Base-by-base conservation (phyloP, 768 basidiomycete genomes). In the Calocybe indica region DNA sequence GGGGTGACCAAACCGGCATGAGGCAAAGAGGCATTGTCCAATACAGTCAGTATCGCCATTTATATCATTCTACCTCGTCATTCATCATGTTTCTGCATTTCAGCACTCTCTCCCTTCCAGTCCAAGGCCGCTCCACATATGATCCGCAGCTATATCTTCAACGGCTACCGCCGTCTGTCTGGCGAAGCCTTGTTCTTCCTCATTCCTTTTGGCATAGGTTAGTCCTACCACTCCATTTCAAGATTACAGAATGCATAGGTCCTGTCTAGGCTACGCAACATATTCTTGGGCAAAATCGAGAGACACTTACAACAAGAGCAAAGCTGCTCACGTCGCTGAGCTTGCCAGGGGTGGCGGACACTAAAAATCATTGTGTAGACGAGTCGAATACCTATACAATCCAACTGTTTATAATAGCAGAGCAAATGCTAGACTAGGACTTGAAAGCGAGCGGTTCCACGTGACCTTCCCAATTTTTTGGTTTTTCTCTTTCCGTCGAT, bases 41-140 rank as follows among this genome's bases (percentile, higher is more conserved):
- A 59, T 96, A 95, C 76, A 76, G 93, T 95, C 59, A 70, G 90
- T 80, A 12, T 7, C 36, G 38, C 42, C 34, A 39, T 22, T 28
- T 5, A 40, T 33, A 8, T 36, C 37, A 45, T 9, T 14, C 1
- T 35, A 12, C 33, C 35, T 22, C 11, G 15, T 6, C 35, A 41
- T 48, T 49, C 29, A 53, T 37, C 9, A 35, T 39, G 30, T 15
- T 8, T 40, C n/a, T 15, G 7, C 43, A 39, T 28, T 22, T 22
- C 39, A 96, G 93, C 77, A 54, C 59, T 93, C 53, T 92, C 92
- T n/a, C 88, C 91, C 6, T 87, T 79, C 72, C 82, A 84, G 63
- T 78, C 86, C 54, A 82, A 80, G 50, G 80, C 88, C 12, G 78
- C 83, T 37, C 82, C 85, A 41, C 73, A 86, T 46, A 78, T 83